Base-by-base conservation (phyloP, 805 yeast genomes). In the Cyberlindnera mrakii region DNA sequence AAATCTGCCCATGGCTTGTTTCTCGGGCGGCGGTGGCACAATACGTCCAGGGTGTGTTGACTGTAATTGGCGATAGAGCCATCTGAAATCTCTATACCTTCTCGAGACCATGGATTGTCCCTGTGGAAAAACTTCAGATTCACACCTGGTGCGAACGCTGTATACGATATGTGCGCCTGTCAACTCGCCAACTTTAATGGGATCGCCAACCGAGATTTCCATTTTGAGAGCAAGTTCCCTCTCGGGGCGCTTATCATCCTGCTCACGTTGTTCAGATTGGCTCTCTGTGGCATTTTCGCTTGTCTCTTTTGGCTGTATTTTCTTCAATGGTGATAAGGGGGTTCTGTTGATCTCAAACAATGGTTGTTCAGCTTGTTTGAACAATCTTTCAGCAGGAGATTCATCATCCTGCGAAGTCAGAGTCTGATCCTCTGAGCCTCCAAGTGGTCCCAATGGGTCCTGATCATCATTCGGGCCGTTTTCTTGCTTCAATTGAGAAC, bases 1-100 rank as follows among this genome's bases (percentile, higher is more conserved):
- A 64, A 93, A 89, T 48, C 96, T 74, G 5, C 98, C 97, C 43
- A 90, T 82, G 7, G 85, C 84, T 49, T 95, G 96, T 62, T 93
- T 95, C 46, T 86, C 95, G 0, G 97, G 90, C 4, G 98, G 97
- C 1, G 98, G 96, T 1, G 99, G 98, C 19, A 93, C 80, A 31
- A 93, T 81, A 45, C 74, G 72, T 1, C 99, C 99, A 30, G 96
- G 95, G 58, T 93, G 89, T 53, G 83, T 86, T 55, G 78, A 76
- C 56, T 85, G 85, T 20, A 93, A 68, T 53, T 90, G 96, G 51
- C 86, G 87, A 62, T 89, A 91, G 11, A 93, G 70, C 98, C 98
- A 91, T 47, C 96, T 69, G 64, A 93, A 91, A 62, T 93, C 99
- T 41, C 82, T 78, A 63, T 91, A 93, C 51, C 99, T 74, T 59